Percentiles rank a stretch among this genome's conserved stretches.
Conservation (phyloP, 352 stramenopile species). For the Pythium brachiatum region DNA sequence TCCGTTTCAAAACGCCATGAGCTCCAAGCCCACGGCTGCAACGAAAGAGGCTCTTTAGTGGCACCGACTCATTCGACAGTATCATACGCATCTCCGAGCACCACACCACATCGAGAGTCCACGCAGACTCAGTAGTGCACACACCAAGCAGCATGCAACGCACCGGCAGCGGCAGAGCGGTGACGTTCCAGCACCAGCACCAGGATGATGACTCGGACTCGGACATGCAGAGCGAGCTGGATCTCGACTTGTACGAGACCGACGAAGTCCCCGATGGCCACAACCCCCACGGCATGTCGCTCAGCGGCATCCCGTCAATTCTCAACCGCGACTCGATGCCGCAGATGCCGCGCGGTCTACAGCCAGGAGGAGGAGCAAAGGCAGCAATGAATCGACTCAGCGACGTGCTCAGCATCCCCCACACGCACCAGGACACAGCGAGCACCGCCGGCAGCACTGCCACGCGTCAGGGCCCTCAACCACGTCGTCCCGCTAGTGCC, state of each 20-base stretch:
- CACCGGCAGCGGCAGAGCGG: neutral
- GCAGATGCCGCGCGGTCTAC: neutral
- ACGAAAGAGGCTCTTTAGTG: too few relatives aligned
- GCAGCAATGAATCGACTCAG: conserved; percentile 5
- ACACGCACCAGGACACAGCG: conserved; percentile 5
- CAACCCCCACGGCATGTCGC: conserved; percentile 12
- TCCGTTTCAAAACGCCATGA: neutral
- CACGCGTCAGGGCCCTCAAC: conserved; percentile 11
- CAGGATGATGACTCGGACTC: conserved; percentile 33
- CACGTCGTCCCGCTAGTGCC: conserved; percentile 21
- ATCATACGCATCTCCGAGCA: too few relatives aligned
- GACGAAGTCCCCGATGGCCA: conserved; percentile 33
- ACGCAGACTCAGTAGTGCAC: too few relatives aligned
- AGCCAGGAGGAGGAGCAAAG: too few relatives aligned
- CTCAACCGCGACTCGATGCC: conserved; percentile 9
- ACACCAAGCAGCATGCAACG: neutral
- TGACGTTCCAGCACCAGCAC: conserved; percentile 6
- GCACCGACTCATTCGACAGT: too few relatives aligned
- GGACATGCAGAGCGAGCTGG: conserved; percentile 52
- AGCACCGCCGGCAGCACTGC: conserved; percentile 16
- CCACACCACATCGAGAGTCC: too few relatives aligned
- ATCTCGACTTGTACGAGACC: conserved; percentile 60
- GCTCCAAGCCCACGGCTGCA: neutral
- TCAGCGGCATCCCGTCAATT: conserved; percentile 24
- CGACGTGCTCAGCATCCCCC: conserved; percentile 8